Base-by-base conservation (phyloP, 768 basidiomycete species). In the Termitomyces sp. region DNA sequence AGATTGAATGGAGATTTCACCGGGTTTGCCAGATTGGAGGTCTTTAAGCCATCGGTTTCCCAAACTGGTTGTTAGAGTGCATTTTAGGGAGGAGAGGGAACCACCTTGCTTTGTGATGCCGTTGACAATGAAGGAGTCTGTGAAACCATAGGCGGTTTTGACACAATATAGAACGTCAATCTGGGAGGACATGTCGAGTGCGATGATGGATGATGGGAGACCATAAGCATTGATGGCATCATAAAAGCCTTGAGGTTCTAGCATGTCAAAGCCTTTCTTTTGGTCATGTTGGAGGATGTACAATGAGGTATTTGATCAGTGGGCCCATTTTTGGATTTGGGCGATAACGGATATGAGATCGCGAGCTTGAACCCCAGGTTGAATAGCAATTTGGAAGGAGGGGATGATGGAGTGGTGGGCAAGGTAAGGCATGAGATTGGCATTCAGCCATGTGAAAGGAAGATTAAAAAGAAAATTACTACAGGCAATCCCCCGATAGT, bases 191-290 rank as follows among this genome's bases (percentile, higher is more conserved):
- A 2, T 28, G 28, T 28, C 4, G 28, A 28, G 28, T 28, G 28
- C 28, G 4, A 28, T 28, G 4, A 28, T 28, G 28, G 28, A 28
- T 28, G 4, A 28, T 28, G 44, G 72, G 0, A 74, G 63, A 9
- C 68, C 66, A 54, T 74, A 74, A 0, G 73, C 71, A 0, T 18
- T 22, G 1, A 75, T 44, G 4, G 73, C 72, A 60, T 75, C 72
- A 51, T 75, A 73, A 60, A 74, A 74, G 0, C 74, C 72, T 57
- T 72, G 42, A 0, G 72, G 73, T 8, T 55, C 58, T 0, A 76
- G 63, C 48, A 64, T 61, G 42, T 74, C 74, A 52, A 74, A 75
- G 0, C 73, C 73, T 40, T 75, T 75, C 67, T 64, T 73, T 44
- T 75, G 73, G 28, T 28, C 28, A 2, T 4, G 4, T 28, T 28